phyloP scores from a whole-genome alignment of 805 yeast species.

The Zygoascus tannicola region DNA sequence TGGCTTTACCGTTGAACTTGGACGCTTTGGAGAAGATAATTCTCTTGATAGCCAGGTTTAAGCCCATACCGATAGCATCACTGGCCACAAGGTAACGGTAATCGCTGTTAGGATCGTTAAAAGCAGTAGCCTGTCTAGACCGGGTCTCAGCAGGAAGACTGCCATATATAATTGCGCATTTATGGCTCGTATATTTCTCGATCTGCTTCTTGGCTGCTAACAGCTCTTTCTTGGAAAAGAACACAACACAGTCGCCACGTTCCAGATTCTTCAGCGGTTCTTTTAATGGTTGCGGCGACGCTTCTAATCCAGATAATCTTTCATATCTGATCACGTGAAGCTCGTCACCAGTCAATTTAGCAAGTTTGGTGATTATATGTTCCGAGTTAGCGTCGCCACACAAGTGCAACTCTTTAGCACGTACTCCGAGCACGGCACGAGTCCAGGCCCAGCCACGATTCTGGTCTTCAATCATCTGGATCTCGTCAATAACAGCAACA shows the following conservation, averaged over 20 bases:
- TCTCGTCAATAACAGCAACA: slow-evolving; percentile 87
- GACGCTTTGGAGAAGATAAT: slow-evolving; percentile 59
- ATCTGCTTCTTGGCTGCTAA: slow-evolving; percentile 59
- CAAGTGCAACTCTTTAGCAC: slow-evolving; percentile 76
- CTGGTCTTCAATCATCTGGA: slow-evolving; percentile 83
- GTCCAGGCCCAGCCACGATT: slow-evolving; percentile 93
- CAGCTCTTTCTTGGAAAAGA: slow-evolving; percentile 70
- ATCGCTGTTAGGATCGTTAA: slow-evolving; percentile 57
- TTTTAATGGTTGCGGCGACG: slow-evolving; percentile 33
- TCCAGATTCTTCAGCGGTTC: slow-evolving; percentile 28
- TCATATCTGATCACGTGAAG: slow-evolving; percentile 61
- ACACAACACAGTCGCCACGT: slow-evolving; percentile 83
- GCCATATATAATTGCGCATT: slow-evolving; percentile 89
- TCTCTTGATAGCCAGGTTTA: slow-evolving; percentile 75
- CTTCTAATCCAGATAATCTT: slow-evolving; percentile 62
- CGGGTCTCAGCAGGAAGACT: slow-evolving; percentile 94
- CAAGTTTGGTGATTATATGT: slow-evolving; percentile 51
- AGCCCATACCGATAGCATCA: slow-evolving; percentile 97
- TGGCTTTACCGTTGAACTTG: slow-evolving; percentile 61
- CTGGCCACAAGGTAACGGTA: slow-evolving; percentile 86
- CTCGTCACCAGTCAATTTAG: slow-evolving; percentile 68
- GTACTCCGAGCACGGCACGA: slow-evolving; percentile 75
- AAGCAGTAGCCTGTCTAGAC: slow-evolving; percentile 67
- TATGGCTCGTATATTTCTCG: slow-evolving; percentile 48
- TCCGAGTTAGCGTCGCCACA: slow-evolving; percentile 91